Evolutionary conservation across 352 stramenopile genomes (phyloP), one percentile per base, ranked within the genome.

Genomic region (Blastocystis sp.): DNA sequence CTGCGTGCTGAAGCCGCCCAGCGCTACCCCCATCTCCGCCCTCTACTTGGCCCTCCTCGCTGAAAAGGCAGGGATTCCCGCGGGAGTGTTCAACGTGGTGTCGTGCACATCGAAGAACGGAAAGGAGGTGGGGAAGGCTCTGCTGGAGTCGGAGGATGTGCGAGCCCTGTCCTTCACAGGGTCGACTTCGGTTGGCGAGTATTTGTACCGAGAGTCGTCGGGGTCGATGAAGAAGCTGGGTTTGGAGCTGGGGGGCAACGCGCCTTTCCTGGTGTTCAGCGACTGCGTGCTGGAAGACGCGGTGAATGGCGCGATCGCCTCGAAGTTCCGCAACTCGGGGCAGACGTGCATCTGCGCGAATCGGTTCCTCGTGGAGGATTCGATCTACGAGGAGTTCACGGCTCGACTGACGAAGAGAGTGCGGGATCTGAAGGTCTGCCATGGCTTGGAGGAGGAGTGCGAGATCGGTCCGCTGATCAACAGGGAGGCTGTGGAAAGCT

Each of bases 391-490:
- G 43, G 93, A 95, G 79, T 99, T 99, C 90, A 91, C 95, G 9
- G 79, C 93, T 8, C 94, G 92, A 89, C 81, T 98, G 3, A 90
- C 94, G 3, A 92, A 93, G 16, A 92, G 91, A 24, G 92, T 97
- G 0, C 91, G 92, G 65, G 92, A 93, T 73, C 93, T 98, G 18
- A 95, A 94, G 91, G 95, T 98, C 68, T 96, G 95, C n/a, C 91
- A 93, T 53, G 95, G 94, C 39, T 93, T 93, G 50, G 93, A 94
- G 16, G 91, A 92, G 39, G 92, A 92, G 37, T 92, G 92, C 30
- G 93, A 93, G 26, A 93, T 99, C 70, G 97, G 96, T 2, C 96
- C 96, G n/a, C 88, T 99, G 1, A 98, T 99, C 89, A 96, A 96
- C 43, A 88, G 88, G 16, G 91, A 93, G 30, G 96, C 95, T 30